Evolutionary conservation across 208 protist genomes (phyloP).

Genomic region (Leishmania braziliensis): DNA sequence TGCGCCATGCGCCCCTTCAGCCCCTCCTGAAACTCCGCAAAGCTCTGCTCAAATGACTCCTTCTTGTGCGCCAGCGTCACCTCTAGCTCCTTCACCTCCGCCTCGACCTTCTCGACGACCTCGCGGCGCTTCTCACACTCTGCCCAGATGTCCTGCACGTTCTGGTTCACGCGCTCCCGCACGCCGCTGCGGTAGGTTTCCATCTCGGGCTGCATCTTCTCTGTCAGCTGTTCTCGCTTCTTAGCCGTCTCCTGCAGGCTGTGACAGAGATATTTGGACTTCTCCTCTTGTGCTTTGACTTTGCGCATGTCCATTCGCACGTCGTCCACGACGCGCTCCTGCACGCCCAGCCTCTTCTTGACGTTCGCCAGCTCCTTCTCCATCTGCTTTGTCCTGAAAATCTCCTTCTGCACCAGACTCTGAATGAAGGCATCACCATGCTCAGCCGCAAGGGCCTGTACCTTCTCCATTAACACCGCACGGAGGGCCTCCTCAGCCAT

Average conservation of each 20-base stretch:
- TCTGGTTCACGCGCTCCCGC: slow-evolving; percentile 44
- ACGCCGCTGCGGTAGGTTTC: slow-evolving; percentile 46
- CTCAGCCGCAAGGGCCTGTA: slow-evolving; percentile 45
- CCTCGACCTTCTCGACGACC: slow-evolving; percentile 35
- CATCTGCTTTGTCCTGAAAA: slow-evolving; percentile 67
- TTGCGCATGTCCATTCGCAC: slow-evolving; percentile 36
- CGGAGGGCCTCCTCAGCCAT: slow-evolving; percentile 41
- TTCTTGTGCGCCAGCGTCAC: slow-evolving; percentile 51
- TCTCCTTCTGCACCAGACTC: slow-evolving; percentile 67
- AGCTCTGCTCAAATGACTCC: slow-evolving; percentile 59
- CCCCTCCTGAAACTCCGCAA: slow-evolving; percentile 37
- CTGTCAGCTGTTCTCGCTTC: slow-evolving; percentile 46
- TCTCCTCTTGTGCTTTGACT: slow-evolving; percentile 26
- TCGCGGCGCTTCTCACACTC: slow-evolving; percentile 49
- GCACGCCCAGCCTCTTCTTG: slow-evolving; percentile 51
- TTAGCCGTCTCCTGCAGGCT: slow-evolving; percentile 55
- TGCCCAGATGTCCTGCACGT: slow-evolving; percentile 46
- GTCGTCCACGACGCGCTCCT: slow-evolving; percentile 41
- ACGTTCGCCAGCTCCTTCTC: slow-evolving; percentile 61
- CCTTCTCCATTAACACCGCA: slow-evolving; percentile 27
- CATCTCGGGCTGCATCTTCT: slow-evolving; percentile 60
- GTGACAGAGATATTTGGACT: slow-evolving; percentile 49
- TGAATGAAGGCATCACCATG: slow-evolving; percentile 67
- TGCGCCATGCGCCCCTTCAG: slow-evolving; percentile 41
- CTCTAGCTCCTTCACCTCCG: slow-evolving; percentile 58